These are phyloP conservation scores for Magnusiomyces magnusii DNA, from an alignment of 1,139 yeast species.

Conservation along the genomic window DNA sequence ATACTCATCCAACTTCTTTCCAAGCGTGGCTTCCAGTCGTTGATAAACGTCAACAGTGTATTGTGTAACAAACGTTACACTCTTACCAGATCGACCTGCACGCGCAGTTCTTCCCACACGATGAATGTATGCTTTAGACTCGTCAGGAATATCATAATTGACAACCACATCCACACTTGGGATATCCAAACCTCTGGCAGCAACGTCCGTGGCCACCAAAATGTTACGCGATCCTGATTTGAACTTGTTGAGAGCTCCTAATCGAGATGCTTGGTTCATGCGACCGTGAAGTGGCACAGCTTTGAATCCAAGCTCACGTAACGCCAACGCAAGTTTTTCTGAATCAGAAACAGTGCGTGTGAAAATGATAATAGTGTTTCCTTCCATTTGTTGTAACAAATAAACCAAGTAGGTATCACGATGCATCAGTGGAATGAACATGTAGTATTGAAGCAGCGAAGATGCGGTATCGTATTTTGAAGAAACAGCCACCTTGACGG, in stretches of 20 bases:
- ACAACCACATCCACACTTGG: conserved; percentile 91
- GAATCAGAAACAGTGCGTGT: conserved; percentile 95
- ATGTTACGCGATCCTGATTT: conserved; percentile 77
- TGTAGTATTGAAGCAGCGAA: conserved; percentile 77
- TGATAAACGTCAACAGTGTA: conserved; percentile 85
- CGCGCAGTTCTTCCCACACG: conserved; percentile 99
- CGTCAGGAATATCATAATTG: conserved; percentile 94
- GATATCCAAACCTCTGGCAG: conserved; percentile 95
- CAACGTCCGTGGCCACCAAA: conserved; percentile 94
- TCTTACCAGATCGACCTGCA: conserved; percentile 82
- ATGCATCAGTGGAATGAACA: conserved; percentile 88
- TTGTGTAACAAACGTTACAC: conserved; percentile 87
- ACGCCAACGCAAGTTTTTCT: conserved; percentile 76
- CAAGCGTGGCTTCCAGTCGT: conserved; percentile 57
- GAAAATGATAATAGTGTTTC: conserved; percentile 83
- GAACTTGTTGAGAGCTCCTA: conserved; percentile 89
- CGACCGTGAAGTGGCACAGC: conserved; percentile 96
- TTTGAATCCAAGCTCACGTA: conserved; percentile 74
- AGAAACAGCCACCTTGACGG: conserved; percentile 87
- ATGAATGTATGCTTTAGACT: conserved; percentile 96
- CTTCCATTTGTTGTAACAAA: conserved; percentile 71
- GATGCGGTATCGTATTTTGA: conserved; percentile 89
- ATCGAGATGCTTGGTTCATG: conserved; percentile 81
- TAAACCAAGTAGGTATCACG: conserved; percentile 84
- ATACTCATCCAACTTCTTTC: conserved; percentile 74